Base-by-base conservation (phyloP, 768 basidiomycete species). In the Pseudohyphozyma bogoriensis region DNA sequence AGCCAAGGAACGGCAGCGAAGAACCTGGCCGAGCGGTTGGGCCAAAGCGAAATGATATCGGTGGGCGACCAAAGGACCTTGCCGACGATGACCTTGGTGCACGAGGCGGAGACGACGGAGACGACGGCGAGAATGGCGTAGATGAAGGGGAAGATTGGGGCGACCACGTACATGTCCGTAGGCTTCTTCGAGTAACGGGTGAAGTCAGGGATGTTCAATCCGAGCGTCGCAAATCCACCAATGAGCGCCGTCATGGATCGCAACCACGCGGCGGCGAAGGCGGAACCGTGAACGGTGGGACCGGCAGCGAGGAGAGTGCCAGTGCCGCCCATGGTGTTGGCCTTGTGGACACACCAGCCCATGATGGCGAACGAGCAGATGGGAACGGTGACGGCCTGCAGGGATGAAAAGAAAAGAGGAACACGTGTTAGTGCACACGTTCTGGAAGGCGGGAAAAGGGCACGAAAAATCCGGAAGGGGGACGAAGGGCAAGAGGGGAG, bases 221-320 rank as follows among this genome's bases (percentile, higher is more conserved):
- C 42, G 16, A 74, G 58, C 5, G 73, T 73, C 22, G 74, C 71
- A 72, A 84, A 90, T 63, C 81, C 80, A 0, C 86, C 87, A 20
- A 91, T 91, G 62, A 91, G 68, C 1, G 82, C 81, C 55, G 78
- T 78, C 54, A 92, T 74, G 4, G 31, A 33, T 1, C 28, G 31
- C 28, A 93, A 74, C 86, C 86, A 90, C 3, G 81, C 85, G 85
- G 86, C 88, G n/a, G 80, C 79, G 51, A 83, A 75, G 31, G 75
- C 73, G 61, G 78, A 77, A 2, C 83, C 86, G 22, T 69, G 73
- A n/a, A 84, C 66, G 11, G 73, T 74, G 0, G 83, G 73, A 53
- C 80, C 79, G 58, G 79, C 74, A 0, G n/a, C 0, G 26, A 65
- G 52, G 50, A 65, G 60, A 7, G 56, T 56, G 0, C 64, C 64